phyloP scores from a whole-genome alignment of 164 flowering plant species.

The Malania oleifera region DNA sequence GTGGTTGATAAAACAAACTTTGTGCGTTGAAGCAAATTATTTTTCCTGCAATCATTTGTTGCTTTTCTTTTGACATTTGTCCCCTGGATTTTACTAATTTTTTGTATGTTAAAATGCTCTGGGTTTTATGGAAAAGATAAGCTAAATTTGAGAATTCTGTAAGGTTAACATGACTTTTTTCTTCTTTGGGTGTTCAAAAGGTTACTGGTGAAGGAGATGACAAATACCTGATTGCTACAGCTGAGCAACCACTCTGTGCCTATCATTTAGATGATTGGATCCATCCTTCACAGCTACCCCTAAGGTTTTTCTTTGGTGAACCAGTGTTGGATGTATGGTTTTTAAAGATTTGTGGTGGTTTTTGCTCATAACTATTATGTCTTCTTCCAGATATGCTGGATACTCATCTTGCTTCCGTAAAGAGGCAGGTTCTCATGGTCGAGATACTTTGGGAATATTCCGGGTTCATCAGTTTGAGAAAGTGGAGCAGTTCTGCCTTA shows the following conservation, averaged over 20 bases:
- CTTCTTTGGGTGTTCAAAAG: slow-evolving; percentile 34
- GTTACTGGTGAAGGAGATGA: slow-evolving; percentile 98
- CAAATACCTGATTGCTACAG: slow-evolving; percentile 91
- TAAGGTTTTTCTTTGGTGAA: slow-evolving; percentile 42
- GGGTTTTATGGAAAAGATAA: too few relatives aligned
- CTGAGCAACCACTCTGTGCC: slow-evolving; percentile 96
- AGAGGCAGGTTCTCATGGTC: slow-evolving; percentile 98
- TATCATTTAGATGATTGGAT: slow-evolving; percentile 95
- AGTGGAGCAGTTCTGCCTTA: slow-evolving; percentile 89
- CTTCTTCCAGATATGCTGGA: slow-evolving; percentile 74
- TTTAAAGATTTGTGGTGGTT: not conserved
- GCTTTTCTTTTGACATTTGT: too few relatives aligned
- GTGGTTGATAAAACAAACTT: too few relatives aligned
- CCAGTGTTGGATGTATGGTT: not conserved
- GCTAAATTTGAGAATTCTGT: too few relatives aligned
- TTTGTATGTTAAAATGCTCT: too few relatives aligned
- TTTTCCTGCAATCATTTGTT: too few relatives aligned
- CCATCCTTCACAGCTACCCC: slow-evolving; percentile 82
- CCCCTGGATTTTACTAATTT: too few relatives aligned
- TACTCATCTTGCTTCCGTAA: slow-evolving; percentile 94
- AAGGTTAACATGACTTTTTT: not conserved
- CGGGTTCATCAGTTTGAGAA: slow-evolving; percentile 97
- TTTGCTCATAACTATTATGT: slow-evolving; percentile 11
- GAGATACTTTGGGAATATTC: slow-evolving; percentile 92
- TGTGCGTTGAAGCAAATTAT: too few relatives aligned